Conservation (phyloP, 805 yeast genomes). For the Candida sithepensis region DNA sequence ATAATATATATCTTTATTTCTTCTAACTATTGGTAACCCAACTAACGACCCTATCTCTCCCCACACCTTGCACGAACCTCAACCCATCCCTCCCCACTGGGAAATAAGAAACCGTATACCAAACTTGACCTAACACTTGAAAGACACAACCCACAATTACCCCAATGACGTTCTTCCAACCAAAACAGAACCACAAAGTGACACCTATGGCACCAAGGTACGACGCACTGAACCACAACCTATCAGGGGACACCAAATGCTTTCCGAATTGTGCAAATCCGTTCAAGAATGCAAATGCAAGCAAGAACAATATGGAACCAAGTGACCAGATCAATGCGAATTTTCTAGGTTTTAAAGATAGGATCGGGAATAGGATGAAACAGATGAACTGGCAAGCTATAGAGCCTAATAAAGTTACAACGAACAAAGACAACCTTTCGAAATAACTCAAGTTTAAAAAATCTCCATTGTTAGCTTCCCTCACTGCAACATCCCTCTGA, state of each 20-base stretch:
- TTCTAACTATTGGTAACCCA: slow-evolving; percentile 23
- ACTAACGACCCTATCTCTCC: slow-evolving; percentile 7
- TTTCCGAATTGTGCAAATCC: slow-evolving; percentile 72
- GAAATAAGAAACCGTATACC: slow-evolving; percentile 84
- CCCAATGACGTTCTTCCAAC: slow-evolving; percentile 59
- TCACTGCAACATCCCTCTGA: not conserved
- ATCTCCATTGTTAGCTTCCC: slow-evolving; percentile 7
- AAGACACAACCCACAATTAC: slow-evolving; percentile 67
- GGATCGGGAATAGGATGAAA: slow-evolving; percentile 74
- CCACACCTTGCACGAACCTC: slow-evolving; percentile 22
- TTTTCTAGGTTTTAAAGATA: slow-evolving; percentile 80
- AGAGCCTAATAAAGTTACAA: slow-evolving; percentile 68
- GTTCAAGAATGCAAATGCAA: slow-evolving; percentile 82
- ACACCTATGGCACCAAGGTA: slow-evolving; percentile 71
- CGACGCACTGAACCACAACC: slow-evolving; percentile 69
- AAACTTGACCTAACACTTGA: slow-evolving; percentile 77
- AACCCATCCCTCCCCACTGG: slow-evolving; percentile 69
- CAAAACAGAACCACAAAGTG: slow-evolving; percentile 70
- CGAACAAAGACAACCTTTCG: slow-evolving; percentile 73
- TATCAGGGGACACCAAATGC: slow-evolving; percentile 65
- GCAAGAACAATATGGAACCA: slow-evolving; percentile 76
- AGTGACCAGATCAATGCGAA: slow-evolving; percentile 83
- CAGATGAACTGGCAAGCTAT: slow-evolving; percentile 73
- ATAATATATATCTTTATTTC: not conserved
- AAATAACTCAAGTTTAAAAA: slow-evolving; percentile 61